Conservation (phyloP, 2,329 filamentous ascomycete species). For the Epichloe aotearoae region DNA sequence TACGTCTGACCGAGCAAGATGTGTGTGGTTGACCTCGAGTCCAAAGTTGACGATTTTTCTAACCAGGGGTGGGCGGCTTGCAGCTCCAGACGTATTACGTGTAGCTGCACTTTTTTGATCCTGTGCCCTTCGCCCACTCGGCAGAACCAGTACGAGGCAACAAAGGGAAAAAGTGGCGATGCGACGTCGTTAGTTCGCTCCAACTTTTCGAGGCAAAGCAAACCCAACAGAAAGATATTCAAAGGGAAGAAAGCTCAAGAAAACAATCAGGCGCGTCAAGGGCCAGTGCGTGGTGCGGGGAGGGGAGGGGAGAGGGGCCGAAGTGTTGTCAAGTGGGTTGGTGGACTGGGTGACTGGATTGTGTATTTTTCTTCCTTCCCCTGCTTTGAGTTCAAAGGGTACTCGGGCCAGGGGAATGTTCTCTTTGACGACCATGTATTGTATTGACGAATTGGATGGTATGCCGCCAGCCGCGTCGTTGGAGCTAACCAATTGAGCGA, state of each 20-base stretch:
- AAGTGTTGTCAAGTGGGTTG: slow-evolving; percentile 4
- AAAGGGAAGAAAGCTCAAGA: slow-evolving; percentile 2
- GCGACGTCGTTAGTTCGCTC: background rate
- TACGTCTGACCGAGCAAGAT: slow-evolving; percentile 2
- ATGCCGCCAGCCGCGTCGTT: background rate
- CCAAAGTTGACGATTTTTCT: background rate
- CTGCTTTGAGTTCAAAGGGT: background rate
- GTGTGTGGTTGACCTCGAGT: slow-evolving; percentile 4
- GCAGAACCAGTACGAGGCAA: background rate
- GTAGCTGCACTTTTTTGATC: background rate
- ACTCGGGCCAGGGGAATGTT: background rate
- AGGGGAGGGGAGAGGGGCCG: slow-evolving; percentile 5
- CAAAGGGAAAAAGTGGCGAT: background rate
- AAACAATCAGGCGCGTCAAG: slow-evolving; percentile 5
- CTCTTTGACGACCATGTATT: background rate
- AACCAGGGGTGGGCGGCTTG: background rate
- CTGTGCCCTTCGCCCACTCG: background rate
- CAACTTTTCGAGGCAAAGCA: background rate
- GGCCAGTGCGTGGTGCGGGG: slow-evolving; percentile 8
- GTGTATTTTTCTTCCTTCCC: background rate
- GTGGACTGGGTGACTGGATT: background rate
- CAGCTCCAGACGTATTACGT: background rate
- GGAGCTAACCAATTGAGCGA: background rate
- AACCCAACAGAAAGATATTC: background rate
- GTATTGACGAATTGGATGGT: background rate